phyloP scores from a whole-genome alignment of 176 grass and related monocot species.

The Triticum dicoccoides region DNA sequence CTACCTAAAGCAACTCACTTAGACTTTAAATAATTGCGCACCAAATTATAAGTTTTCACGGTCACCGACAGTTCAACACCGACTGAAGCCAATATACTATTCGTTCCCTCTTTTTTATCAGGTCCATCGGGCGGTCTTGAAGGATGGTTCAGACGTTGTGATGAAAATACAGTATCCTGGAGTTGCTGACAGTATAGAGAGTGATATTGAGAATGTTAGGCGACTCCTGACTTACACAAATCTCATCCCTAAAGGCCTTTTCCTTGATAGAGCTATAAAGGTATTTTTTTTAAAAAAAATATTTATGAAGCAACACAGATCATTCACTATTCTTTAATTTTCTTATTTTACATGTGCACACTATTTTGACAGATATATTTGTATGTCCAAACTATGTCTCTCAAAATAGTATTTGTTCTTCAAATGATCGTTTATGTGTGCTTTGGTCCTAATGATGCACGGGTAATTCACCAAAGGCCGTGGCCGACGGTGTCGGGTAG shows the following conservation, averaged over 20 bases:
- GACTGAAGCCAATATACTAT: background rate
- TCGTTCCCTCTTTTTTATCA: constrained; percentile 25
- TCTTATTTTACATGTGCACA: background rate
- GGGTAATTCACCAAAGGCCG: background rate
- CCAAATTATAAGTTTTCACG: background rate
- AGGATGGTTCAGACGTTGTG: constrained; percentile 73
- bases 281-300: constrained; percentile 48
- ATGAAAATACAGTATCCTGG: constrained; percentile 99
- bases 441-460: background rate
- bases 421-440: background rate
- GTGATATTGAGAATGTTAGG: constrained; percentile 93
- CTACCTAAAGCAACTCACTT: background rate
- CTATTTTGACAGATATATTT: background rate
- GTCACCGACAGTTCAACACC: background rate
- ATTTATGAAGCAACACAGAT: background rate
- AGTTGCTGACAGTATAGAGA: constrained; percentile 95
- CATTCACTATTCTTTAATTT: background rate
- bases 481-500: background rate
- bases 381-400: background rate
- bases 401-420: constrained; percentile 15
- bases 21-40: background rate
- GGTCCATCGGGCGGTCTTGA: constrained; percentile 82
- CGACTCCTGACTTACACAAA: constrained; percentile 84
- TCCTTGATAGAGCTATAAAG: constrained; percentile 96
- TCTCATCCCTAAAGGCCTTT: constrained; percentile 97